Base-by-base conservation (phyloP, 2,329 filamentous ascomycete species). In the Cercospora sesami region DNA sequence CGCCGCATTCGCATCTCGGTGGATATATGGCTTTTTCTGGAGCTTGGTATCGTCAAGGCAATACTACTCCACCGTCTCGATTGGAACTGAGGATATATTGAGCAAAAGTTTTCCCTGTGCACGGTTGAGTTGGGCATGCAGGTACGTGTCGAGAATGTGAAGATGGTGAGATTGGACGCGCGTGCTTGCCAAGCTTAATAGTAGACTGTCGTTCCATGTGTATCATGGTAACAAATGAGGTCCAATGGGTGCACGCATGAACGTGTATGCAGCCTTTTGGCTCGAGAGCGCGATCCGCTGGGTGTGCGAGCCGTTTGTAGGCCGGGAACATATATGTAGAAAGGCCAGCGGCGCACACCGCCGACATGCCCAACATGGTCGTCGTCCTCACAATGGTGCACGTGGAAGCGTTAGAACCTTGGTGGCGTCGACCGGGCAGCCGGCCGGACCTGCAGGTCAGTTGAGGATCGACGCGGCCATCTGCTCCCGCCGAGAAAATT, bases 401-500 rank as follows among this genome's bases (percentile, higher is more conserved):
- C 55, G 30, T 59, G 55, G 55, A 36, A 55, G 4, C 6, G 28
- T 8, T 59, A 21, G 45, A 55, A 55, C 21, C 28, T 53, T 51
- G 23, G 60, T 63, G 26, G 60, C 45, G 60, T 31, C 30, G 21
- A 53, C n/a, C 7, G 60, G 55, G 45, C 18, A 21, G 42, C 26
- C 60, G 60, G 60, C 60, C 30, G 60, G 60, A 33, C n/a, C 42
- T 63, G 55, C 55, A 58, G 18, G 30, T 42, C 60, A 63, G 60
- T 55, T 53, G 60, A 53, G 42, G 60, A 63, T 63, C 60, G 28
- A 63, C 42, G 60, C 60, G 36, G 28, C 60, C 33, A 33, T 48
- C 60, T 14, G 18, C 48, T 14, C 23, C 18, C 12, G 48, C 48
- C 48, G 48, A 23, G 36, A 31, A 33, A 8, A 5, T 31, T 10